A percentile compares a stretch with the other conserved stretches of the same genome.
phyloP scores from a whole-genome alignment of 495 filamentous ascomycete genomes.

The Ramalina peruviana region DNA sequence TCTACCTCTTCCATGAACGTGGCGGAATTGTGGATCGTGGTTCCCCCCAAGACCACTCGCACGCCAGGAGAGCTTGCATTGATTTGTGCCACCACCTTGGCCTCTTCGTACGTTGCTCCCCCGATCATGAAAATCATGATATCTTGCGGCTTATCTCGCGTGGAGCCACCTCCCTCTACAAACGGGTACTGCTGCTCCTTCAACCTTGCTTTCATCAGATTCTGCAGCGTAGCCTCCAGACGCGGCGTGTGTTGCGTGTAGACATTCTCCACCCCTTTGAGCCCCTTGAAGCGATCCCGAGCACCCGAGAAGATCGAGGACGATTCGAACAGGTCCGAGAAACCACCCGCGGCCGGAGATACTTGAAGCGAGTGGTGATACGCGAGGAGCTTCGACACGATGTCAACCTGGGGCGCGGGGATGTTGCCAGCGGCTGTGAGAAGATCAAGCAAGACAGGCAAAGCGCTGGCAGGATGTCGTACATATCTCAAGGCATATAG shows the following conservation, averaged over 20 bases:
- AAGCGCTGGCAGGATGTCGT: constrained; percentile 63
- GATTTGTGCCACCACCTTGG: constrained; percentile 81
- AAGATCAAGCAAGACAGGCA: constrained; percentile 73
- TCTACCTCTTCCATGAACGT: constrained; percentile 81
- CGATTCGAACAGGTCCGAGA: constrained; percentile 83
- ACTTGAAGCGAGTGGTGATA: constrained; percentile 78
- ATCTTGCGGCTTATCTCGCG: constrained; percentile 89
- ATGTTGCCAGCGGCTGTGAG: constrained; percentile 64
- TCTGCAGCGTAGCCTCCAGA: constrained; percentile 74
- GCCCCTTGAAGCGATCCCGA: constrained; percentile 77
- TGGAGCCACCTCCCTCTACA: constrained; percentile 70
- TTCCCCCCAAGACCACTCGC: constrained; percentile 75
- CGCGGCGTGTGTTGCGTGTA: constrained; percentile 94
- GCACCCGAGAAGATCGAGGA: constrained; percentile 85
- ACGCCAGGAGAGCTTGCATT: constrained; percentile 85
- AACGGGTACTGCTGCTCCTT: constrained; percentile 81
- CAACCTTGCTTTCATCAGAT: constrained; percentile 80
- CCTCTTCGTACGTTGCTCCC: constrained; percentile 89
- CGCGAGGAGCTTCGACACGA: constrained; percentile 61
- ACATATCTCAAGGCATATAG: constrained; percentile 88
- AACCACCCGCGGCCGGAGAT: constrained; percentile 51
- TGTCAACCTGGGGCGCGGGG: constrained; percentile 53
- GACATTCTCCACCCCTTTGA: constrained; percentile 96
- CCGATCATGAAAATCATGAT: constrained; percentile 89
- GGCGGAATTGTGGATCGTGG: constrained; percentile 68